Percentiles rank a stretch among this genome's conserved stretches.
phyloP scores from a whole-genome alignment of 1,139 yeast genomes.

The Candida sp. region DNA sequence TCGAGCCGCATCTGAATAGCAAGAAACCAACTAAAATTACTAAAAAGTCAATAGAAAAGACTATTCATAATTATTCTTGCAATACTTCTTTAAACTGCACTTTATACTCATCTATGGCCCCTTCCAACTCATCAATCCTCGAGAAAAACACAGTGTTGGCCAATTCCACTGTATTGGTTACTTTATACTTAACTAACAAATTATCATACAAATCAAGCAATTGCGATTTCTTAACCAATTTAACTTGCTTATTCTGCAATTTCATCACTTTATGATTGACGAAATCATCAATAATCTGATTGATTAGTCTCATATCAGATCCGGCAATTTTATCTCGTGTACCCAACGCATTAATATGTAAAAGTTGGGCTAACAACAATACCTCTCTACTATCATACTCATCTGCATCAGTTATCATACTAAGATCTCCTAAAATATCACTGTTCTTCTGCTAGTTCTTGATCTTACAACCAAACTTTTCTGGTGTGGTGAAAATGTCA shows the following conservation, averaged over 20 bases:
- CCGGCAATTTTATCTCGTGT: constrained; percentile 8
- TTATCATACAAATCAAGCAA: constrained; percentile 13
- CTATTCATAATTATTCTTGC: background rate
- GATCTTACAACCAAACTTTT: background rate
- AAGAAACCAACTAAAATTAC: no score
- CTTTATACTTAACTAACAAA: constrained; percentile 10
- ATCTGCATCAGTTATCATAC: background rate
- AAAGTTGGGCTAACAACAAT: constrained; percentile 15
- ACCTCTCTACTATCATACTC: constrained; percentile 14
- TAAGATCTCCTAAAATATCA: background rate
- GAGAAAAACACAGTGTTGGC: constrained; percentile 16
- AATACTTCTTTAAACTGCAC: constrained; percentile 7
- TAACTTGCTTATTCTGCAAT: constrained; percentile 9
- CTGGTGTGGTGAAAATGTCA: background rate
- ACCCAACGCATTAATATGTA: constrained; percentile 14
- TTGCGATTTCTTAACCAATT: constrained; percentile 11
- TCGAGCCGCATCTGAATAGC: background rate
- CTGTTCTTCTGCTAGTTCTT: background rate
- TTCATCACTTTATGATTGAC: constrained; percentile 12
- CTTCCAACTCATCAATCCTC: constrained; percentile 15
- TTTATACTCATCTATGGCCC: constrained; percentile 9
- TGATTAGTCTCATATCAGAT: constrained; percentile 7
- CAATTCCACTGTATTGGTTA: constrained; percentile 15
- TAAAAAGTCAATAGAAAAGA: background rate
- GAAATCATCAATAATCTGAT: constrained; percentile 11